Percentiles rank a stretch among this genome's conserved stretches.
Evolutionary conservation across 257 asterid genomes (phyloP).

Genomic region (Thymus quinquecostatus): DNA sequence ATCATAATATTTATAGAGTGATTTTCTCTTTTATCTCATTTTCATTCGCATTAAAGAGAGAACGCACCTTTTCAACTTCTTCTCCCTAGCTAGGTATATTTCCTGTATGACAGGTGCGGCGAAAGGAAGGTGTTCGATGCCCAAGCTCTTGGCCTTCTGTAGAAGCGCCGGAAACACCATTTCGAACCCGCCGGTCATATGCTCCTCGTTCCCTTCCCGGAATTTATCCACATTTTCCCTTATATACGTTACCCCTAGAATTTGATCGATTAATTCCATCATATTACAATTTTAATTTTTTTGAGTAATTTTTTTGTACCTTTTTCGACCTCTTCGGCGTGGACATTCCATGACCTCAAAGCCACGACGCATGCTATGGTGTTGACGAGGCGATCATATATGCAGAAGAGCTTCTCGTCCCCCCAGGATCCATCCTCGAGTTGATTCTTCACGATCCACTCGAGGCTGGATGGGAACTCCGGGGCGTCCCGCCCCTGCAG

Average conservation of each 20-base stretch:
- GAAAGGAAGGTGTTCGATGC: constrained; percentile 35
- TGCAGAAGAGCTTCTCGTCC: background rate
- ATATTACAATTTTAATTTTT: too few relatives aligned
- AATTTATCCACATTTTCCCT: constrained; percentile 40
- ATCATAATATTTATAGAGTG: too few relatives aligned
- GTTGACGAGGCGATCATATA: constrained; percentile 10
- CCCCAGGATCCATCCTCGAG: constrained; percentile 32
- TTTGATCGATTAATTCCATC: too few relatives aligned
- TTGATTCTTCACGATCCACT: constrained; percentile 23
- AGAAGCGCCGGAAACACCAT: constrained; percentile 35
- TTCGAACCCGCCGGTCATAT: constrained; percentile 36
- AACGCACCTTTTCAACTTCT: constrained; percentile 35
- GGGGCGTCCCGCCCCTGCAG: constrained; percentile 7
- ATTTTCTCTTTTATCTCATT: too few relatives aligned
- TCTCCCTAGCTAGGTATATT: constrained; percentile 31
- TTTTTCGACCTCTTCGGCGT: background rate
- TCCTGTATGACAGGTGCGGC: constrained; percentile 19
- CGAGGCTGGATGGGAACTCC: constrained; percentile 16
- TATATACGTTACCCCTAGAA: constrained; percentile 28
- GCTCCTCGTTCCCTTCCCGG: constrained; percentile 31
- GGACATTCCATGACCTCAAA: constrained; percentile 24
- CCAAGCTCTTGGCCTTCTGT: constrained; percentile 29
- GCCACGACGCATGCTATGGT: constrained; percentile 28
- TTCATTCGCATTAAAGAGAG: too few relatives aligned
- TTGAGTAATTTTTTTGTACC: constrained; percentile 16